phyloP scores from a whole-genome alignment of 495 filamentous ascomycete species.

The Podospora australis region DNA sequence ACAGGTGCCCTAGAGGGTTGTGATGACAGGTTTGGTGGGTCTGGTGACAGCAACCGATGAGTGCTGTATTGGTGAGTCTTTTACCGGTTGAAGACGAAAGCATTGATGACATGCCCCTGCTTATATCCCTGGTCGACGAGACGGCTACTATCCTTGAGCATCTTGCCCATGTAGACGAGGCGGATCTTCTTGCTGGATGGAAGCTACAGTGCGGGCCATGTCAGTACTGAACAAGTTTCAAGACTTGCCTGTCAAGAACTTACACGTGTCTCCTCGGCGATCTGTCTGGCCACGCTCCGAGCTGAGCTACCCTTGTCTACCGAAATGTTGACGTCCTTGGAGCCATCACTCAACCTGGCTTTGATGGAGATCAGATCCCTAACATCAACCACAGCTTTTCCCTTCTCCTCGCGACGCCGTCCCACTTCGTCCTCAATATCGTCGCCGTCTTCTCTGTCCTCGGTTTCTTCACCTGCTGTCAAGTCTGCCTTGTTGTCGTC shows the following conservation, averaged over 20 bases:
- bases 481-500: slow-evolving; percentile 40
- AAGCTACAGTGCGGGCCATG: slow-evolving; percentile 34
- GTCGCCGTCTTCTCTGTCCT: slow-evolving; percentile 34
- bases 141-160: slow-evolving; percentile 61
- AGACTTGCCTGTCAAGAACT: slow-evolving; percentile 12
- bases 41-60: too few species aligned
- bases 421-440: slow-evolving; percentile 40
- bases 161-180: slow-evolving; percentile 72
- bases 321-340: slow-evolving; percentile 55
- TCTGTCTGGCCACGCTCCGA: slow-evolving; percentile 51
- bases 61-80: too few species aligned
- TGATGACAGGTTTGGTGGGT: too few species aligned
- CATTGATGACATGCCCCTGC: slow-evolving; percentile 70
- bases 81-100: slow-evolving; percentile 58
- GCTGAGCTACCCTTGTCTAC: slow-evolving; percentile 58
- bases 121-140: slow-evolving; percentile 68
- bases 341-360: slow-evolving; percentile 65
- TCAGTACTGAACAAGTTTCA: slow-evolving; percentile 11
- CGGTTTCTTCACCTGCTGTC: slow-evolving; percentile 39
- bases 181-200: slow-evolving; percentile 50
- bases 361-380: slow-evolving; percentile 53
- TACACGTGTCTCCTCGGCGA: slow-evolving; percentile 62
- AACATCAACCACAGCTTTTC: slow-evolving; percentile 44
- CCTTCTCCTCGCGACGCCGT: slow-evolving; percentile 60
- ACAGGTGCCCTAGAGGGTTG: too few species aligned